Base-by-base conservation (phyloP, 2,329 filamentous ascomycete genomes). In the Aspergillus ustus region DNA sequence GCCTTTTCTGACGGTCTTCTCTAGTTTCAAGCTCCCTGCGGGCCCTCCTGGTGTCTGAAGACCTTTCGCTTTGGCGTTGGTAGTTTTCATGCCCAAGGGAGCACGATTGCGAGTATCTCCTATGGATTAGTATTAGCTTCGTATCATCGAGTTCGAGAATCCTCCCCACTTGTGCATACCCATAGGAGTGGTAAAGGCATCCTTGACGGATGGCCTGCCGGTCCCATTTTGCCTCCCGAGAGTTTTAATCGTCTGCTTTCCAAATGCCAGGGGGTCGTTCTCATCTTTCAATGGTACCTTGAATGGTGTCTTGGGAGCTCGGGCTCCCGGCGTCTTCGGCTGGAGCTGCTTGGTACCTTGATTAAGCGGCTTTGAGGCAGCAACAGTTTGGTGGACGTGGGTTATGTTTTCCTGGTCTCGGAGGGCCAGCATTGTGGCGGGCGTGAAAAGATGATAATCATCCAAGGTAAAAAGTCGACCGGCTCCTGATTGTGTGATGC, bases 81-180 rank as follows among this genome's bases (percentile, higher is more conserved):
- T 98, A 1, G 94, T 98, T 79, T 99, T 99, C 83, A 92, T 90
- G 37, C 94, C 94, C 52, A 99, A 81, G 13, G 92, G 91, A 43
- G 93, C 93, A 71, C 94, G 88, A 62, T 83, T 89, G 62, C 88
- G 87, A 54, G 89, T 84, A 59, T 84, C 87, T 89, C 63, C 59
- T 65, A 52, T 48, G 29, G 37, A 2, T 48, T 37, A 54, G 44
- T 28, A 59, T 60, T 37, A 61, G 63, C 19, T 29, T 17, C 20
- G 17, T n/a, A 8, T 17, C 44, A 25, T 15, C 7, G 29, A 19
- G 20, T 9, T 7, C 4, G 44, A 54, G 25, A 46, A 28, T 49
- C 4, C 4, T 20, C 46, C 43, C 31, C 13, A 25, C 19, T 37
- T 4, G 43, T 25, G 70, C 84, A 64, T 83, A 96, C 93, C 91